A percentile compares a stretch with the other conserved stretches of the same genome.
These are phyloP conservation scores for Lodderomyces metapsilosis DNA, from an alignment of 1,139 yeast genomes.

Conservation along the genomic window DNA sequence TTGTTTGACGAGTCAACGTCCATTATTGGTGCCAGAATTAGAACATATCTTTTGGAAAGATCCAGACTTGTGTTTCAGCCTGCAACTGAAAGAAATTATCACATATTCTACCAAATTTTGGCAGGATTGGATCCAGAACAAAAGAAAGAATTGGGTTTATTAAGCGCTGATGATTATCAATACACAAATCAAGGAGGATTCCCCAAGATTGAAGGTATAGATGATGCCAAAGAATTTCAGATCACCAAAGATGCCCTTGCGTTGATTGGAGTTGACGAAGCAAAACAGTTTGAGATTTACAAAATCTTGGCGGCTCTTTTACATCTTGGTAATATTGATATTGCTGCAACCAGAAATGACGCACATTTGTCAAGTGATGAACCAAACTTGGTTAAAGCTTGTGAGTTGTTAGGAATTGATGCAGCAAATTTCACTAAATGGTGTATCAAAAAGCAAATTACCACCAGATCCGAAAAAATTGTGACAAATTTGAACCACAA, in stretches of 20 bases:
- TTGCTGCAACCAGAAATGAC: slow-evolving; percentile 82
- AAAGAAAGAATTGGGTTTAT: slow-evolving; percentile 58
- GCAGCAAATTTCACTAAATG: slow-evolving; percentile 77
- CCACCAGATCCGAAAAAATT: slow-evolving; percentile 90
- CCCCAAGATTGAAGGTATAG: slow-evolving; percentile 70
- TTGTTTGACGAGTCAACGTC: slow-evolving; percentile 70
- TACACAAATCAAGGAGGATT: slow-evolving; percentile 92
- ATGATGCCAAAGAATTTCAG: slow-evolving; percentile 75
- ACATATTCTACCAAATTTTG: slow-evolving; percentile 88
- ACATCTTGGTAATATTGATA: slow-evolving; percentile 90
- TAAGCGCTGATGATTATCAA: slow-evolving; percentile 64
- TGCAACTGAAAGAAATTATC: slow-evolving; percentile 83
- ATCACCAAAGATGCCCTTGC: slow-evolving; percentile 73
- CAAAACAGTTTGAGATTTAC: slow-evolving; percentile 68
- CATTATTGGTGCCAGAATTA: slow-evolving; percentile 90
- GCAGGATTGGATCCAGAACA: slow-evolving; percentile 69
- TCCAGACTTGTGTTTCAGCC: slow-evolving; percentile 96
- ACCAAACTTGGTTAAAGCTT: slow-evolving; percentile 78
- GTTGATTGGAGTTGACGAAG: slow-evolving; percentile 69
- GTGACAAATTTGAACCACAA: slow-evolving; percentile 77
- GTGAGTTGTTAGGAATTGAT: slow-evolving; percentile 83
- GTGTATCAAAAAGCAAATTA: slow-evolving; percentile 90
- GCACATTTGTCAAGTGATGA: slow-evolving; percentile 84
- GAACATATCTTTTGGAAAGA: slow-evolving; percentile 90
- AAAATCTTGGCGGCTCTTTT: slow-evolving; percentile 82